Conservation (phyloP, 306 rosid species). For the Echinosophora koreensis region DNA sequence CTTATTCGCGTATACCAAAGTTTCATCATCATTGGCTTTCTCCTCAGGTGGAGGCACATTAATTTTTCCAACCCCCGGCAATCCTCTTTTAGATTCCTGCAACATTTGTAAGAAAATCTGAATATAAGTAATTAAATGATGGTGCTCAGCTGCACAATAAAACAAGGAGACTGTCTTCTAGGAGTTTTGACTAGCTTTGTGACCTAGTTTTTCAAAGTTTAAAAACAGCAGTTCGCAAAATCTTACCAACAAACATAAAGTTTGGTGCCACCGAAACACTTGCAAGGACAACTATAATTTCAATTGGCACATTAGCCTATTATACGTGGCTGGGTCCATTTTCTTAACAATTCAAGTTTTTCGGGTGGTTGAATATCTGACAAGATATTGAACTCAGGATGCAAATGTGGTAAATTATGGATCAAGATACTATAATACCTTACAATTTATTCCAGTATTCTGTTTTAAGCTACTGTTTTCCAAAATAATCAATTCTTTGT, state of each 20-base stretch:
- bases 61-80: conserved; percentile 74
- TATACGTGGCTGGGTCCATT: neutral
- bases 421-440: conserved; percentile 8
- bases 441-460: conserved; percentile 22
- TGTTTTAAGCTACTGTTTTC: neutral
- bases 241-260: conserved; percentile 7
- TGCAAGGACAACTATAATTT: conserved; percentile 1
- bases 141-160: conserved; percentile 22
- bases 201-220: conserved; percentile 1
- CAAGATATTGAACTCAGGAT: neutral
- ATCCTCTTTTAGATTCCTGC: conserved; percentile 82
- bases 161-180: conserved; percentile 3
- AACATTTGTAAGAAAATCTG: conserved; percentile 43
- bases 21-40: conserved; percentile 77
- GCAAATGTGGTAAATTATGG: conserved; percentile 18
- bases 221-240: neutral
- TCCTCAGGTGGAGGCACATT: conserved; percentile 75
- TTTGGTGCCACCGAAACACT: conserved; percentile 11
- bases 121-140: conserved; percentile 37
- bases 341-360: neutral
- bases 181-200: conserved; percentile 6
- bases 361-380: neutral
- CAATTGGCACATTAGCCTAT: neutral
- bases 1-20: conserved; percentile 84
- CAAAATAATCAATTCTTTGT: conserved; percentile 21